These are phyloP conservation scores for Datisca glomerata DNA, from an alignment of 306 rosid genomes.

Conservation along the genomic window DNA sequence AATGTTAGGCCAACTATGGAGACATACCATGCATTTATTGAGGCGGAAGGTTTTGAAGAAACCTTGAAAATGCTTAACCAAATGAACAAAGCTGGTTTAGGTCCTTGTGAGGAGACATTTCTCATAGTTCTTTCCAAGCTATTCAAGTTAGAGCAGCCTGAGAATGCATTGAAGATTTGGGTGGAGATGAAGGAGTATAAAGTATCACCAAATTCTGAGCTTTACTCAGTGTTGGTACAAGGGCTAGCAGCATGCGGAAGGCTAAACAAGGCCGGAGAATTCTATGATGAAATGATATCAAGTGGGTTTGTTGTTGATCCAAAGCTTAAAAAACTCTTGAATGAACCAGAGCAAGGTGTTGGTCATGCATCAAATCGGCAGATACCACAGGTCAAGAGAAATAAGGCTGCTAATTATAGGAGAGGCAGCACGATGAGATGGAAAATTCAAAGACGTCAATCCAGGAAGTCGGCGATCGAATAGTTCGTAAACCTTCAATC, in stretches of 20 bases:
- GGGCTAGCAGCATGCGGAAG: constrained; percentile 46
- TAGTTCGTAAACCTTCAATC: constrained; percentile 2
- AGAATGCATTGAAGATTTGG: constrained; percentile 59
- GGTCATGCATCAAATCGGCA: constrained; percentile 15
- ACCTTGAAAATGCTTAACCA: constrained; percentile 45
- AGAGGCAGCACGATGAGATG: constrained; percentile 19
- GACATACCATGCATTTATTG: constrained; percentile 78
- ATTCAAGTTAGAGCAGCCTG: constrained; percentile 47
- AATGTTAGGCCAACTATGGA: constrained; percentile 50
- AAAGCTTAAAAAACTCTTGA: constrained; percentile 47
- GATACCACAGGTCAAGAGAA: constrained; percentile 17
- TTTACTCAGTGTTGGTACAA: constrained; percentile 49
- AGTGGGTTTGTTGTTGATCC: constrained; percentile 49
- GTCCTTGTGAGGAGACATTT: constrained; percentile 52
- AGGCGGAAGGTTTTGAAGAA: constrained; percentile 44
- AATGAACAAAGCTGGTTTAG: constrained; percentile 51
- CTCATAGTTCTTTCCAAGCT: constrained; percentile 39
- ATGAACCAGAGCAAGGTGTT: constrained; percentile 23
- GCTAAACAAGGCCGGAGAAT: constrained; percentile 50
- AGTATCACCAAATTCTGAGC: constrained; percentile 39
- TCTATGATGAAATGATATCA: constrained; percentile 51
- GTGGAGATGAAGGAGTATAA: constrained; percentile 44
- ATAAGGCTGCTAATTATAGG: constrained; percentile 10
- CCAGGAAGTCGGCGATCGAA: constrained; percentile 7
- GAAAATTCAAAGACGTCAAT: constrained; percentile 11